Evolutionary conservation across 768 basidiomycete genomes (phyloP).

Genomic region (Termitomyces sp.): DNA sequence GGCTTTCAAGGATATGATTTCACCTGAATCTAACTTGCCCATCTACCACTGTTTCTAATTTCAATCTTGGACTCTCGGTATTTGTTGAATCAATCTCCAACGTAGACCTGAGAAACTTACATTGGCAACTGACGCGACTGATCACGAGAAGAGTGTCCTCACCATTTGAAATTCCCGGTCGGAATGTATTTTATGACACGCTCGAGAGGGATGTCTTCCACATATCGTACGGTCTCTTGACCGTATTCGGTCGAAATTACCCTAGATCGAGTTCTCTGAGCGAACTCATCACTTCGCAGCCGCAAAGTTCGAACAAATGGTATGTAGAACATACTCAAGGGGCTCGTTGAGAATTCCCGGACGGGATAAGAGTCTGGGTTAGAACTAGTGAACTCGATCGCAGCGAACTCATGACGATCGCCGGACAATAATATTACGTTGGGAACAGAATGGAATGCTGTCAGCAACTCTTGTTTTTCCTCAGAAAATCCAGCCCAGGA

Average conservation of each 20-base stretch:
- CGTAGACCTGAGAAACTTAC: conserved; percentile 40
- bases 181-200: conserved; percentile 55
- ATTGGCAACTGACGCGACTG: not conserved
- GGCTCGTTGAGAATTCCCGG: conserved; percentile 64
- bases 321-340: conserved; percentile 65
- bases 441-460: conserved; percentile 56
- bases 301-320: conserved; percentile 52
- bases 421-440: conserved; percentile 69
- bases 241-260: conserved; percentile 20
- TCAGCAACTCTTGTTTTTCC: conserved; percentile 55
- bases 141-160: conserved; percentile 8
- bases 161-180: conserved; percentile 66
- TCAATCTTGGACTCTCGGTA: conserved; percentile 40
- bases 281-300: conserved; percentile 35
- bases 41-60: conserved; percentile 55
- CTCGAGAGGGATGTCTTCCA: conserved; percentile 44
- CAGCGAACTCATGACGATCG: conserved; percentile 77
- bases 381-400: conserved; percentile 49
- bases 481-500: conserved; percentile 62
- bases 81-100: conserved; percentile 67
- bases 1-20: not conserved
- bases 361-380: conserved; percentile 33
- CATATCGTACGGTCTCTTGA: conserved; percentile 14
- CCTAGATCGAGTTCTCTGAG: conserved; percentile 27
- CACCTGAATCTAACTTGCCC: conserved; percentile 50